A percentile compares a stretch with the other conserved stretches of the same genome.
Evolutionary conservation across 768 basidiomycete species (phyloP).

Genomic region (Mycena albidolilacea): DNA sequence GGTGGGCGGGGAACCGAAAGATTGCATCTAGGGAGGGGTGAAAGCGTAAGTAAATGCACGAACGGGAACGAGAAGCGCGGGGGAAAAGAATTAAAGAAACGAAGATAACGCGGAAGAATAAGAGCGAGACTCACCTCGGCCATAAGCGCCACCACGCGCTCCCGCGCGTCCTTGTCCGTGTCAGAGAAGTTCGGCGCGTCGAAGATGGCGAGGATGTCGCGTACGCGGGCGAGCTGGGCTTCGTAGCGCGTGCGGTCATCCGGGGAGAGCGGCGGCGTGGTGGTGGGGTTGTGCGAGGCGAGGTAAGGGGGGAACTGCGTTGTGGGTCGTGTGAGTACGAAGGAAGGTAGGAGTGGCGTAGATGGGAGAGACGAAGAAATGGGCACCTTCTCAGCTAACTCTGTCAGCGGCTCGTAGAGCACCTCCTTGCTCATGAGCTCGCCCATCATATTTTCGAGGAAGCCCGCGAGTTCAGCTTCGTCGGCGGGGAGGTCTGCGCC

Average conservation of each 20-base stretch:
- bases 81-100: not conserved
- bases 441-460: constrained; percentile 87
- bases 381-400: constrained; percentile 78
- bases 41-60: not conserved
- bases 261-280: constrained; percentile 58
- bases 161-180: constrained; percentile 59
- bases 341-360: too few species aligned
- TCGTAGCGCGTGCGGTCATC: constrained; percentile 77
- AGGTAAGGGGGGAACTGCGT: constrained; percentile 87
- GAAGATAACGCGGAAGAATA: not conserved
- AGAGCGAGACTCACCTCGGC: constrained; percentile 66
- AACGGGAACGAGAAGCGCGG: not conserved
- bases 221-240: constrained; percentile 70
- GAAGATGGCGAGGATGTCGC: constrained; percentile 74
- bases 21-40: constrained; percentile 73
- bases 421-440: constrained; percentile 87
- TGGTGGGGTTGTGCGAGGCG: constrained; percentile 58
- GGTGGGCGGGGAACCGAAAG: constrained; percentile 80
- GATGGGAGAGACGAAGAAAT: constrained; percentile 1
- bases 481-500: constrained; percentile 52
- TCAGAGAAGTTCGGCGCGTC: constrained; percentile 74
- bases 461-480: constrained; percentile 70
- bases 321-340: not conserved
- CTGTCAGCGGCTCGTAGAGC: constrained; percentile 90
- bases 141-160: constrained; percentile 78